Conservation (phyloP, 2,329 filamentous ascomycete genomes). For the Herpotrichia juniperi region DNA sequence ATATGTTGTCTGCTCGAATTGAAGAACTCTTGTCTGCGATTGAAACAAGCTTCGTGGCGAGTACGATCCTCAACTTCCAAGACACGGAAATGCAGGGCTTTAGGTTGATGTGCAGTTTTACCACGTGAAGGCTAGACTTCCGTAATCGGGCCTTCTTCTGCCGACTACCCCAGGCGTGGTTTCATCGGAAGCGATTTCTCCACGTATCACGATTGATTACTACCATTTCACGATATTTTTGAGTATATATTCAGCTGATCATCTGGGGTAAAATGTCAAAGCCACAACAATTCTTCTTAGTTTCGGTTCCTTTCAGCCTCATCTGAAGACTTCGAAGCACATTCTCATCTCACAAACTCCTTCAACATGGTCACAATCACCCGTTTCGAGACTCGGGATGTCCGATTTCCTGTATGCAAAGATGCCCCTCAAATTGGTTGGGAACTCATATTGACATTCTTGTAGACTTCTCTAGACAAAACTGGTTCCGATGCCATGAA, state of each 20-base stretch:
- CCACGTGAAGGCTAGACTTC: background rate
- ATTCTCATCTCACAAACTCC: background rate
- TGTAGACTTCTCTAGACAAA: slow-evolving; percentile 85
- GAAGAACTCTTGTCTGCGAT: background rate
- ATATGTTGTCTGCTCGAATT: background rate
- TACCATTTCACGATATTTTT: background rate
- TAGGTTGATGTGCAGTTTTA: background rate
- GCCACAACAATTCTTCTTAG: background rate
- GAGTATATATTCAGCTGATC: background rate
- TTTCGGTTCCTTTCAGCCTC: background rate
- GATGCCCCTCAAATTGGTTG: background rate
- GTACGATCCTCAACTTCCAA: background rate
- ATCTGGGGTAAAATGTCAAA: background rate
- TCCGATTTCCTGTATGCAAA: slow-evolving; percentile 53
- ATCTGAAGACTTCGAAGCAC: background rate
- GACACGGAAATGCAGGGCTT: background rate
- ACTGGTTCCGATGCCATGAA: slow-evolving; percentile 99
- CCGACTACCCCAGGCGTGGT: background rate
- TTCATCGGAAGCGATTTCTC: background rate
- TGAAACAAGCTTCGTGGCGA: background rate
- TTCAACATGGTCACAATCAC: slow-evolving; percentile 55
- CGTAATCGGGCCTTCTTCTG: background rate
- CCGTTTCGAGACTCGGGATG: slow-evolving; percentile 53
- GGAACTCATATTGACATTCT: background rate
- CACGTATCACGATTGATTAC: background rate